Conservation (phyloP, 805 yeast species). For the Ogataea parapolymorpha region DNA sequence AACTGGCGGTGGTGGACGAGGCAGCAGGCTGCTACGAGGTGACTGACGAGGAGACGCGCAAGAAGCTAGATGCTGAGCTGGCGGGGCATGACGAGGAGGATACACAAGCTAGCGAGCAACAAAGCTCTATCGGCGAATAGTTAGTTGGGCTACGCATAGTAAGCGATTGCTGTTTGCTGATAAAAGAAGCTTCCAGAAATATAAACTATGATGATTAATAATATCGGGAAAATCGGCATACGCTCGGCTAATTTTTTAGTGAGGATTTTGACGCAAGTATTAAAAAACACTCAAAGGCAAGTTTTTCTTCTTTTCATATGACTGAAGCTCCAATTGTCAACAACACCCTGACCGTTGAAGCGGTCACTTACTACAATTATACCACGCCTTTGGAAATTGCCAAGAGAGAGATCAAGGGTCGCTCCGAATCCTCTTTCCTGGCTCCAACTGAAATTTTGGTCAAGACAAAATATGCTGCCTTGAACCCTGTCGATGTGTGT, state of each 20-base stretch:
- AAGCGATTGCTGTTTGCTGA: not conserved
- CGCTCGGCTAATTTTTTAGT: not conserved
- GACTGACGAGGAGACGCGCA: constrained; percentile 29
- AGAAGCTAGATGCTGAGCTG: not conserved
- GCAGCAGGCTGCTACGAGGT: constrained; percentile 35
- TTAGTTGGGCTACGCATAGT: not conserved
- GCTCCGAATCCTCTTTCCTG: constrained; percentile 6
- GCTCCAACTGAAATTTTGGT: constrained; percentile 17
- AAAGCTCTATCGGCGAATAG: not conserved
- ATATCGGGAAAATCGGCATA: not conserved
- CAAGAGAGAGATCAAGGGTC: constrained; percentile 6
- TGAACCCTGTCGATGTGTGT: constrained; percentile 21
- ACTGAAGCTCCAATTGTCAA: constrained; percentile 2
- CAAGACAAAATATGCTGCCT: constrained; percentile 15
- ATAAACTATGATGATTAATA: not conserved
- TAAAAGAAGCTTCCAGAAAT: not conserved
- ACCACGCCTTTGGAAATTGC: constrained; percentile 14
- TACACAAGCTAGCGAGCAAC: not conserved
- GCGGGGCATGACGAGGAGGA: not conserved
- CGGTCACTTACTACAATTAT: constrained; percentile 12
- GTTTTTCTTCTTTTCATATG: not conserved
- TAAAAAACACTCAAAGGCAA: too few relatives aligned
- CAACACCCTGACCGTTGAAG: constrained; percentile 8
- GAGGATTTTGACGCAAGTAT: not conserved
- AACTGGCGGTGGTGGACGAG: constrained; percentile 28